Percentiles rank a stretch among this genome's conserved stretches.
Conservation (phyloP, 1,284 basidiomycete species). For the Trichosporon ovoides region DNA sequence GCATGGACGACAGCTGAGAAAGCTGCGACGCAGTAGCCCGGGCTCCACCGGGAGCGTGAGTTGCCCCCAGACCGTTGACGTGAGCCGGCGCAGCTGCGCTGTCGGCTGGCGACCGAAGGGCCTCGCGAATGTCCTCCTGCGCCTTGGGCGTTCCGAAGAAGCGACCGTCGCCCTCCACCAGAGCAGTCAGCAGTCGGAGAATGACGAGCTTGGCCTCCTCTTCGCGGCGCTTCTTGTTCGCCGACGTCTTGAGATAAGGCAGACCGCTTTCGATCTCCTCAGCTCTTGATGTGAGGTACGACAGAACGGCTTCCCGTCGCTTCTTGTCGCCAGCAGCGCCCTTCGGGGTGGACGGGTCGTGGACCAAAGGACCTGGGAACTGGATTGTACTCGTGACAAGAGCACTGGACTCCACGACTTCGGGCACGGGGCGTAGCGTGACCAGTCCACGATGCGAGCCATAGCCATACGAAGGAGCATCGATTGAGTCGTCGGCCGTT, state of each 20-base stretch:
- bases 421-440: constrained; percentile 62
- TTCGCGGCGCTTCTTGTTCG: constrained; percentile 52
- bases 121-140: constrained; percentile 60
- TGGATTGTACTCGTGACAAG: constrained; percentile 56
- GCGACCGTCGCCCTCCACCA: constrained; percentile 81
- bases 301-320: constrained; percentile 71
- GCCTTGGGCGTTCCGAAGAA: constrained; percentile 67
- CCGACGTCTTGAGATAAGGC: constrained; percentile 60
- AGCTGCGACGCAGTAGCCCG: constrained; percentile 56
- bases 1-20: constrained; percentile 70
- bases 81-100: constrained; percentile 16
- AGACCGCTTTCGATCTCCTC: constrained; percentile 72
- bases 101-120: constrained; percentile 57
- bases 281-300: constrained; percentile 68
- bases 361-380: constrained; percentile 81
- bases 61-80: constrained; percentile 26
- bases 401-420: constrained; percentile 63
- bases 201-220: constrained; percentile 72
- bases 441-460: constrained; percentile 61
- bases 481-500: constrained; percentile 64
- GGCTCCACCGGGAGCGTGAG: constrained; percentile 18
- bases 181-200: constrained; percentile 66
- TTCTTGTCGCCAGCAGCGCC: constrained; percentile 63
- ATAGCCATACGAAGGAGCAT: constrained; percentile 50
- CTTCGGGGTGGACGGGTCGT: constrained; percentile 62